Evolutionary conservation across 1,284 basidiomycete genomes (phyloP), one percentile per base, ranked within the genome.

Genomic region (Apiotrichum domesticum): DNA sequence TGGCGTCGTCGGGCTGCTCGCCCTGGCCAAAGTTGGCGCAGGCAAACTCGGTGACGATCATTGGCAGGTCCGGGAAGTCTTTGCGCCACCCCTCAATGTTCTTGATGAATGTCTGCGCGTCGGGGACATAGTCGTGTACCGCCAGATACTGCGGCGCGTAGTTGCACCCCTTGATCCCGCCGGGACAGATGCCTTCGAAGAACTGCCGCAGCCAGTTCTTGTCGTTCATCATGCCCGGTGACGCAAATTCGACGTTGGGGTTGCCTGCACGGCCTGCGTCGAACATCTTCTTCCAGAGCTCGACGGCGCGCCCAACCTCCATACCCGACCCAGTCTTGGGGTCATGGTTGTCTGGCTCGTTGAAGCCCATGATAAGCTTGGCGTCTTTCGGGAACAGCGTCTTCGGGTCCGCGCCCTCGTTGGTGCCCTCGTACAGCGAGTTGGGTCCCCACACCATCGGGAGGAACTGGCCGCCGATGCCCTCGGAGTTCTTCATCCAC

Each of bases 91-190:
- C 39, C 46, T 70, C 63, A 5, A 71, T 59, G 37, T 47, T 61
- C 8, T 13, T 11, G 29, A 51, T 54, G 58, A 71, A 68, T 45
- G 49, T 54, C 3, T 70, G 66, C 50, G 71, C 66, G 34, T 69
- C 67, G 3, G 65, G 68, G 11, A 67, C 69, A 54, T 73, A 73
- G 29, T 69, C 57, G 51, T 73, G 69, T 3, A 70, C 58, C 15
- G 65, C 66, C 9, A 73, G 59, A 54, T 66, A 68, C 42, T 69
- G 62, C 1, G 71, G 71, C 56, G 51, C 62, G 0, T 62, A 53
- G 3, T 58, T 39, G 1, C 47, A 51, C 3, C 64, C 63, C 9
- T 71, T 60, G 9, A 65, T 56, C 55, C 67, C 46, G 35, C 35
- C 33, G 33, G 52, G 54, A 10, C 54, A 50, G 41, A 55, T 4